Evolutionary conservation across 129 eudicot species (phyloP), one percentile per base, ranked within the genome.

Genomic region (Glebionis coronaria): DNA sequence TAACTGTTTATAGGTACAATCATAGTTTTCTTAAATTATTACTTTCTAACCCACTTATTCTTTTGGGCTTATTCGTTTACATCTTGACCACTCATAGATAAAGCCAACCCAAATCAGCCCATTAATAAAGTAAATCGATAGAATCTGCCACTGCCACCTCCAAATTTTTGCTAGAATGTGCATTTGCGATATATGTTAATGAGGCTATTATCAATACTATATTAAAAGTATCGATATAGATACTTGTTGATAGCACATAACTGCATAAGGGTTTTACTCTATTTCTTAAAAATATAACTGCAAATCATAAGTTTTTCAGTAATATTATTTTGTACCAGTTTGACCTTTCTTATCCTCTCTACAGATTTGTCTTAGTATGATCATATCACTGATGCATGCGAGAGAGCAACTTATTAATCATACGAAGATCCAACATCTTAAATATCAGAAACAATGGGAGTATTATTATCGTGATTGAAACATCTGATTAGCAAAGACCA

Each of bases 401-500:
- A 55, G 25, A 63, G 63, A 63, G 5, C 77, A 53, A 35, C 69
- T 66, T 73, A 64, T 73, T 44, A 19, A 66, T 18, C 10, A 12
- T 38, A 53, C 5, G 12, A 62, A n/a, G 44, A 40, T 69, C 45
- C 56, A 2, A 13, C 65, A 53, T 13, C 47, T 54, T 44, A 46
- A n/a, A 53, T 21, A 44, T 55, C 57, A 3, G 44, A 63, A 56
- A 28, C 50, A 49, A 25, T 1, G 44, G 16, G 14, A 65, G 42
- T 35, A 18, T 59, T 27, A 71, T 78, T 62, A 78, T 78, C 82
- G 61, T 0, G 78, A 81, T 5, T 78, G 86, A 70, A 81, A 82
- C 63, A 86, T 78, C 46, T 86, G 83, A 76, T 83, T 80, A 14
- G 85, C 81, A 40, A 83, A 86, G 18, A 53, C 80, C 68, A 83